These are phyloP conservation scores for Pyrus pyrifolia DNA, from an alignment of 306 rosid species.

Conservation along the genomic window DNA sequence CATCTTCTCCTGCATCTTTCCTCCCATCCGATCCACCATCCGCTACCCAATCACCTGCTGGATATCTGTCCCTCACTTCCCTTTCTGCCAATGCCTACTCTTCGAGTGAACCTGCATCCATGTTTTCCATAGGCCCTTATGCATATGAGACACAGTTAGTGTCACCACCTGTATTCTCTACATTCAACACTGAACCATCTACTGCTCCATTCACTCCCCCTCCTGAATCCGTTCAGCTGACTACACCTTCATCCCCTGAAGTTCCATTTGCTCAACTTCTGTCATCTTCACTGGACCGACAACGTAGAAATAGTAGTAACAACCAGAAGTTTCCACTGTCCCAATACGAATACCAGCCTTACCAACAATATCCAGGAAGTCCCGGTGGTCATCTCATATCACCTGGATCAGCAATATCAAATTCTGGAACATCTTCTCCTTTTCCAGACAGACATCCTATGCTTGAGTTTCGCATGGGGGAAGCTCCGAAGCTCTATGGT, in stretches of 20 bases:
- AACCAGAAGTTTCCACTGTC: conserved; percentile 69
- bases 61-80: conserved; percentile 63
- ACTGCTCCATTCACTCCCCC: conserved; percentile 96
- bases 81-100: conserved; percentile 72
- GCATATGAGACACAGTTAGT: conserved; percentile 94
- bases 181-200: conserved; percentile 87
- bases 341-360: conserved; percentile 75
- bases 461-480: conserved; percentile 67
- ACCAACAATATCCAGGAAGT: conserved; percentile 87
- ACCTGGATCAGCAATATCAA: conserved; percentile 88
- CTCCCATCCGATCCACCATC: conserved; percentile 91
- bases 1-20: conserved; percentile 95
- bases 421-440: conserved; percentile 90
- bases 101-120: conserved; percentile 67
- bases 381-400: conserved; percentile 85
- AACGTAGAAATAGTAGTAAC: conserved; percentile 42
- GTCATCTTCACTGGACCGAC: conserved; percentile 69
- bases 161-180: conserved; percentile 93
- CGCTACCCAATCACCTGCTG: conserved; percentile 73
- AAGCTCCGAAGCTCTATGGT: conserved; percentile 68
- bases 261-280: conserved; percentile 97
- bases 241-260: conserved; percentile 97
- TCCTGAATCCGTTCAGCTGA: conserved; percentile 83
- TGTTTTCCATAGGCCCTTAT: conserved; percentile 85
- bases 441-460: conserved; percentile 68